Evolutionary conservation across 768 basidiomycete genomes (phyloP), one percentile per base, ranked within the genome.

Genomic region (Lentinula lateritia): DNA sequence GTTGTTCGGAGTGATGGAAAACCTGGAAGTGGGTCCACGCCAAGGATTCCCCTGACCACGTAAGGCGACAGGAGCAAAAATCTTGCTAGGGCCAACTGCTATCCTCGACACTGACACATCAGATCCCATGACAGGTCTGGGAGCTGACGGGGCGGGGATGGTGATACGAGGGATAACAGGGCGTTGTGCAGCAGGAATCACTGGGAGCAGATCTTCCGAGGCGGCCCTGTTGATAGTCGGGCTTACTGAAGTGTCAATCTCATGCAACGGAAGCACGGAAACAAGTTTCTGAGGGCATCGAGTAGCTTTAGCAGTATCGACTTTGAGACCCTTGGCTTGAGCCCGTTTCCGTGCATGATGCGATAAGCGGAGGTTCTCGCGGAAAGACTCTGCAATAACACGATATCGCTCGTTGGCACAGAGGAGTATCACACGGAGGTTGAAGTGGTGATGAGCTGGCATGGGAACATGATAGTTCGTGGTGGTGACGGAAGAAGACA

Each of bases 321-420:
- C 71, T 6, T 61, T 65, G 38, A 86, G 80, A 34, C 78, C 74
- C n/a, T 80, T 75, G 13, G 62, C 62, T 12, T 62, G 65, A 4
- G 85, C 85, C 28, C 73, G 79, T n/a, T 68, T 74, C 59, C 77
- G 79, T 9, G 85, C 85, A 65, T 80, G 81, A 62, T 75, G 64
- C 0, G 80, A 80, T 15, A 73, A 76, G 8, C 52, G 69, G 5
- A 71, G 68, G 3, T 71, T 62, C 23, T 64, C 65, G 53, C 83
- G 81, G 28, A 74, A 67, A 42, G 68, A 66, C 36, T 68, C 67
- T 2, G 83, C 81, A 58, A 81, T 68, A 18, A 63, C 65, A 36
- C 65, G 45, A 68, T 80, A 78, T 52, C 73, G 77, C 3, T 64
- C 67, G 68, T 84, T 85, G 50, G 84, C 74, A 32, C 66, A 62